Base-by-base conservation (phyloP, 2,329 filamentous ascomycete genomes). In the Pestalotiopsis sp. region DNA sequence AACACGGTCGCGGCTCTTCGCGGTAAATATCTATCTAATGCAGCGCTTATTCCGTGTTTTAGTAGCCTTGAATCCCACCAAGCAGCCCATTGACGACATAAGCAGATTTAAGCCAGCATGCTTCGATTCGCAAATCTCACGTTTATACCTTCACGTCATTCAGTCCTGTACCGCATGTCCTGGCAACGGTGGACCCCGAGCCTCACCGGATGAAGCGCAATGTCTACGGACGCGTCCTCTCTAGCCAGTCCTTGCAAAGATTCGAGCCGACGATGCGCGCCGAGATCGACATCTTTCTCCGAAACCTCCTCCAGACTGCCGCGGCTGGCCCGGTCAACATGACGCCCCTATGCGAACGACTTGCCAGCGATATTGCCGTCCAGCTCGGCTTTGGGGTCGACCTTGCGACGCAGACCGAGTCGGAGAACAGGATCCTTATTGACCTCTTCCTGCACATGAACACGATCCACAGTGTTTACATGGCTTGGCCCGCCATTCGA, bases 1-100 rank as follows among this genome's bases (percentile, higher is more conserved):
- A 72, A 72, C 38, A 68, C 72, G 3, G 64, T 52, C 13, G 69
- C 66, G 25, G 72, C 72, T 23, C 68, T 73, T 20, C 60, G 20
- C 14, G 60, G 60, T 62, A 74, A 71, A 74, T 62, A 73, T 72
- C 61, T 72, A 73, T 27, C 39, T 70, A 11, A 73, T 71, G 61
- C 68, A 72, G 2, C 66, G 70, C 45, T 6, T 13, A 52, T 52
- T 6, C 17, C 45, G 17, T 52, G 12, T 52, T 52, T 52, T 52
- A 52, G 13, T 52, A 52, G 45, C 45, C 45, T 52, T 65, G 3
- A 7, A 65, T 45, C 36, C 63, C 14, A 45, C 25, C 9, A 52
- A 52, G 45, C 45, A 52, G 17, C 45, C 45, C 7, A 56, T 58
- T 71, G 13, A 67, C 68, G 56, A 74, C 73, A 65, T 59, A 23